These are phyloP conservation scores for Russula sp. DNA, from an alignment of 768 basidiomycete species.

Conservation along the genomic window DNA sequence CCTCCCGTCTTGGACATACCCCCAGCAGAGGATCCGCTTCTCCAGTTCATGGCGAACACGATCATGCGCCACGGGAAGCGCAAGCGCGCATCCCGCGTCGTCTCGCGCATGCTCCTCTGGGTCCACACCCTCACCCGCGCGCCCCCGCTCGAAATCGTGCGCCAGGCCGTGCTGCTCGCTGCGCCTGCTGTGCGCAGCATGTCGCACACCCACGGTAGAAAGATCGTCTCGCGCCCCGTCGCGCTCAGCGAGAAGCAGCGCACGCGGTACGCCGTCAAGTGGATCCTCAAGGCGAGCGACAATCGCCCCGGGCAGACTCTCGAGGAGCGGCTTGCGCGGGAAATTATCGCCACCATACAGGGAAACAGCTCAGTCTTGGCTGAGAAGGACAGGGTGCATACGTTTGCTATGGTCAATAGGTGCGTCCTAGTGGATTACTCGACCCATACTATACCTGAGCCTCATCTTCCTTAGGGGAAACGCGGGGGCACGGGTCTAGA, in stretches of 20 bases:
- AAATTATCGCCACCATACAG: conserved; percentile 67
- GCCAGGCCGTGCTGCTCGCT: conserved; percentile 59
- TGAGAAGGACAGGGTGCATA: conserved; percentile 59
- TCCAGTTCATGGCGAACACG: conserved; percentile 56
- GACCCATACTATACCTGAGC: background rate
- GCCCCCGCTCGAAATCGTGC: conserved; percentile 75
- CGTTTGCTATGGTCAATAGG: conserved; percentile 72
- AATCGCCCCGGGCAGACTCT: conserved; percentile 49
- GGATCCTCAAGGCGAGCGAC: conserved; percentile 63
- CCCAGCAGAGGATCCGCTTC: conserved; percentile 68
- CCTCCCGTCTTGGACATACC: conserved; percentile 46
- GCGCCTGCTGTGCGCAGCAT: conserved; percentile 65
- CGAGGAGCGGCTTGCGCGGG: conserved; percentile 70
- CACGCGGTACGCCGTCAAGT: conserved; percentile 58
- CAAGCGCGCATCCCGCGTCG: conserved; percentile 49
- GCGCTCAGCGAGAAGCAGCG: conserved; percentile 80
- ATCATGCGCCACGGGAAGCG: conserved; percentile 63
- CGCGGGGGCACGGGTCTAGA: conserved; percentile 17
- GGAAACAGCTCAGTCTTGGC: conserved; percentile 53
- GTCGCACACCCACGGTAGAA: conserved; percentile 56
- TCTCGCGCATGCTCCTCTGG: conserved; percentile 59
- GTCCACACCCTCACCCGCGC: conserved; percentile 70
- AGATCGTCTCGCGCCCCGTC: conserved; percentile 58
- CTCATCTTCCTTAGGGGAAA: conserved; percentile 12
- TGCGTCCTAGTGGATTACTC: conserved; percentile 32